Conservation (phyloP, 2,329 filamentous ascomycete genomes). For the Thelonectria blattea region DNA sequence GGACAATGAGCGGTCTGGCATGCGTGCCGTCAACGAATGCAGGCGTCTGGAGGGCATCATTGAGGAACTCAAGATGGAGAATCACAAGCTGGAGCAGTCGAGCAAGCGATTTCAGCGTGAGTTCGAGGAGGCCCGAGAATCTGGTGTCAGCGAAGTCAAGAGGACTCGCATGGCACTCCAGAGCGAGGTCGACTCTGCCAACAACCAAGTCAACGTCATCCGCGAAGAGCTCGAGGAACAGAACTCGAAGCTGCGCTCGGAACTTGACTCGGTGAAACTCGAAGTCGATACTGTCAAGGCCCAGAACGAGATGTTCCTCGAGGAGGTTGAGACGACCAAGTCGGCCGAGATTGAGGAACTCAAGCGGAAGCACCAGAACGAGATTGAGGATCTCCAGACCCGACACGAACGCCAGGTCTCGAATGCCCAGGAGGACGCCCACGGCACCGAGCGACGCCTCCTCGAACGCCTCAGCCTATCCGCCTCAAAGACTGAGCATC, state of each 20-base stretch:
- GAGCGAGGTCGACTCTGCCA: constrained; percentile 80
- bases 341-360: constrained; percentile 59
- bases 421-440: constrained; percentile 80
- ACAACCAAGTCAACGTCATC: constrained; percentile 83
- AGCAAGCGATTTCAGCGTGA: constrained; percentile 78
- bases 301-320: constrained; percentile 81
- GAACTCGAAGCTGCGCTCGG: constrained; percentile 71
- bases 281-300: constrained; percentile 83
- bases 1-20: constrained; percentile 66
- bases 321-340: constrained; percentile 77
- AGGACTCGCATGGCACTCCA: constrained; percentile 81
- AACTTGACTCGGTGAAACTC: constrained; percentile 78
- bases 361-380: constrained; percentile 66
- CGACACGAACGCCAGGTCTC: constrained; percentile 77
- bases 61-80: constrained; percentile 67
- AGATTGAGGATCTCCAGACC: constrained; percentile 75
- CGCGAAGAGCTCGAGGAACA: constrained; percentile 84
- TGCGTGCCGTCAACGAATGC: constrained; percentile 67
- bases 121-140: constrained; percentile 82
- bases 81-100: constrained; percentile 73
- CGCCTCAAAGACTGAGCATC: constrained; percentile 81
- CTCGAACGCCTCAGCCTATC: constrained; percentile 82
- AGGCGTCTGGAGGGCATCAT: constrained; percentile 64
- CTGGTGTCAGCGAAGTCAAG: constrained; percentile 79
- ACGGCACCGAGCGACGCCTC: constrained; percentile 79